Conservation (phyloP, 352 stramenopile genomes). For the Globisporangium heterothallicum region DNA sequence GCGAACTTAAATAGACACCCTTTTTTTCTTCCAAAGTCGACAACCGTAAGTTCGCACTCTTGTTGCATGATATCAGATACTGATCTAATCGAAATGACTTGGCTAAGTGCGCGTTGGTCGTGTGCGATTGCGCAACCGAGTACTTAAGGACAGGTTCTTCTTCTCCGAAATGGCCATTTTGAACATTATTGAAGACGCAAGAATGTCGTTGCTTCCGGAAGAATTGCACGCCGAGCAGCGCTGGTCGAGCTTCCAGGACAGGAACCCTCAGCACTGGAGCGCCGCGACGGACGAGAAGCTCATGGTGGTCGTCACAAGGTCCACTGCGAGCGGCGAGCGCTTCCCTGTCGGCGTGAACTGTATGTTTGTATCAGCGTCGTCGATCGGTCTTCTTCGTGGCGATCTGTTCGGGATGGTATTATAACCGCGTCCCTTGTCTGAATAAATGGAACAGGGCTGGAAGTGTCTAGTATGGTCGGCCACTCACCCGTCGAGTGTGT, state of each 20-base stretch:
- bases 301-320: conserved; percentile 54
- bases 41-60: too few relatives aligned
- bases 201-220: conserved; percentile 17
- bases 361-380: too few relatives aligned
- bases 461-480: conserved; percentile 50
- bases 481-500: conserved; percentile 74
- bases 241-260: conserved; percentile 55
- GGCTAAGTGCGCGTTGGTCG: background rate
- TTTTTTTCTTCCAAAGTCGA: conserved; percentile 3
- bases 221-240: conserved; percentile 60
- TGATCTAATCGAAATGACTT: too few relatives aligned
- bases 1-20: conserved; percentile 8
- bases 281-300: conserved; percentile 52
- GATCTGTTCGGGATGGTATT: too few relatives aligned
- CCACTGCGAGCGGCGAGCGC: conserved; percentile 64
- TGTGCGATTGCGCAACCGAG: background rate
- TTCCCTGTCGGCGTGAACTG: conserved; percentile 84
- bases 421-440: background rate
- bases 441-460: conserved; percentile 38
- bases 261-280: conserved; percentile 31
- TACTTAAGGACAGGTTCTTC: conserved; percentile 6
- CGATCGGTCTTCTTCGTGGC: too few relatives aligned
- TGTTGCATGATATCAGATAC: too few relatives aligned
- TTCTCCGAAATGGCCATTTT: background rate
- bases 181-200: too few relatives aligned